phyloP scores from a whole-genome alignment of 2,329 filamentous ascomycete species.

The Shiraia sp. region DNA sequence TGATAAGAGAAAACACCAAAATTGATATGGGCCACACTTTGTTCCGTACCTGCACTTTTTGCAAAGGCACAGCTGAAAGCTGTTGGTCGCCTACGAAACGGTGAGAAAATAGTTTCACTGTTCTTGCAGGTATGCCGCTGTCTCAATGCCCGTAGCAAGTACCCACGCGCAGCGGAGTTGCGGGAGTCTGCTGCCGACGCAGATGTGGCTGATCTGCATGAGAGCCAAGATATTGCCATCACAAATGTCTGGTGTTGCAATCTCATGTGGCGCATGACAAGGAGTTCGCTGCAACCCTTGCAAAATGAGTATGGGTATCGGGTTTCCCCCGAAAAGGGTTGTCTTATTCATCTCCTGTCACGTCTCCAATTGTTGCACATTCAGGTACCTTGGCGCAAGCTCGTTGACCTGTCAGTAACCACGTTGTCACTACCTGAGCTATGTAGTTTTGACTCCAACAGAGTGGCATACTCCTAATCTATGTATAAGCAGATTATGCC shows the following conservation, averaged over 20 bases:
- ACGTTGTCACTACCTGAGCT: no score
- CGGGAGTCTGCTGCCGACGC: constrained; percentile 6
- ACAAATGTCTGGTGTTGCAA: constrained; percentile 1
- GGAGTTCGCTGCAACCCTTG: not conserved
- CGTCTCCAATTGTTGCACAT: constrained; percentile 11
- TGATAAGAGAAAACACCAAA: no score
- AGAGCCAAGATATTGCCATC: constrained; percentile 1
- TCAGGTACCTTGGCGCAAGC: constrained; percentile 23
- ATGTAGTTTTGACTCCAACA: no score
- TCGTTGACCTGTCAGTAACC: no score
- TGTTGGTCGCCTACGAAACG: no score
- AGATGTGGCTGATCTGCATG: not conserved
- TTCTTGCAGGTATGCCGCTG: not conserved
- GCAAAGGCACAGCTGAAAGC: not conserved
- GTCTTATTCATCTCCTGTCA: no score
- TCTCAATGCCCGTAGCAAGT: not conserved
- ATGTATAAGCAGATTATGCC: no score
- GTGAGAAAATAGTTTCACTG: no score
- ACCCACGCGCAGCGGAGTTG: not conserved
- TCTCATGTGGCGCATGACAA: constrained; percentile 15
- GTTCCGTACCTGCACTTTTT: not conserved
- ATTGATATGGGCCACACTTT: no score
- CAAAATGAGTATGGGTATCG: constrained; percentile 9
- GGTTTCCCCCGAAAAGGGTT: no score
- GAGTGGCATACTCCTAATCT: no score